These are phyloP conservation scores for Citrus mangshanensis DNA, from an alignment of 345 rosid species.

Conservation along the genomic window DNA sequence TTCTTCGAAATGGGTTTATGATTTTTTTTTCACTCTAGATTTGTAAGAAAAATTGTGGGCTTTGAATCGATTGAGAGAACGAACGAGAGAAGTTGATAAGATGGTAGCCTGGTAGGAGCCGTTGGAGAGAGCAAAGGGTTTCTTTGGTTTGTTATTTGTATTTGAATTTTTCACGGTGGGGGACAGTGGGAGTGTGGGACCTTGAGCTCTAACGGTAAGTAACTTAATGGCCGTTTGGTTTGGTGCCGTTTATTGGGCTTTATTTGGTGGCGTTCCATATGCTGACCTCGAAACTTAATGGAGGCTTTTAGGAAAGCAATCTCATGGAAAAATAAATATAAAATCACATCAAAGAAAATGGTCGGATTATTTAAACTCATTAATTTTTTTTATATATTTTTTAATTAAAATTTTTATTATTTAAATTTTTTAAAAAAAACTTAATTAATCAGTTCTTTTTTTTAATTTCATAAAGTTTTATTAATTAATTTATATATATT, in stretches of 20 bases:
- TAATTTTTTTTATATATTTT: too few relatives aligned
- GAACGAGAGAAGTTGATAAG: background rate
- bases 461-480: too few relatives aligned
- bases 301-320: too few relatives aligned
- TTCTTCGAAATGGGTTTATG: background rate
- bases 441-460: too few relatives aligned
- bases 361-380: too few relatives aligned
- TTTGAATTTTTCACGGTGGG: constrained; percentile 24
- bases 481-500: too few relatives aligned
- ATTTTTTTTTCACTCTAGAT: background rate
- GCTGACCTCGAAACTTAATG: background rate
- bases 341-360: too few relatives aligned
- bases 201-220: constrained; percentile 36
- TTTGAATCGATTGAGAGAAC: constrained; percentile 9
- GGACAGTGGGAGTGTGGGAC: constrained; percentile 9
- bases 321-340: too few relatives aligned
- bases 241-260: background rate
- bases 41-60: background rate
- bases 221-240: background rate
- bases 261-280: background rate
- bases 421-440: too few relatives aligned
- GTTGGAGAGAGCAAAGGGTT: constrained; percentile 24
- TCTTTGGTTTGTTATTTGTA: background rate
- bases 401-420: too few relatives aligned
- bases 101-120: constrained; percentile 39